Percentiles rank a stretch among this genome's conserved stretches.
These are phyloP conservation scores for Kwoniella mangroviensis DNA, from an alignment of 768 basidiomycete genomes.

Conservation along the genomic window DNA sequence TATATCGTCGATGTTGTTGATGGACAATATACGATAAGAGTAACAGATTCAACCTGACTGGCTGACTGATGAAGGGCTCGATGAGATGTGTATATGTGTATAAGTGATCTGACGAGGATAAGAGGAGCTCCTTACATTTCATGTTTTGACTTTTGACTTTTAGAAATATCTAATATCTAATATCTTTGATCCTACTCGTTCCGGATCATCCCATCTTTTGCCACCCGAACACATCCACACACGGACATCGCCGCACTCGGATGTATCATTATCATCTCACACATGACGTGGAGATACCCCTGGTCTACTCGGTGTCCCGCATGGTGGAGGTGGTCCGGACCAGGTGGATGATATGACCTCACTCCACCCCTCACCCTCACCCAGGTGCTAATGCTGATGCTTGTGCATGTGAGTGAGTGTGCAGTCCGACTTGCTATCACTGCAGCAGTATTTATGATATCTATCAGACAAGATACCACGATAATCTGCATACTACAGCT, in stretches of 20 bases:
- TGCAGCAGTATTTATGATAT: background rate
- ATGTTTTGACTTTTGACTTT: constrained; percentile 1
- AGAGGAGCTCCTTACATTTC: background rate
- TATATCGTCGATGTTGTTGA: background rate
- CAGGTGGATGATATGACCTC: background rate
- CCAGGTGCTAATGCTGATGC: no score
- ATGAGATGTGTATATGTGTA: background rate
- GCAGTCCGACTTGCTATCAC: no score
- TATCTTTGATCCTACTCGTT: constrained; percentile 24
- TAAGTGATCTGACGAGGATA: background rate
- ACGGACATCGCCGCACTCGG: constrained; percentile 1
- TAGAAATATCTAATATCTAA: background rate
- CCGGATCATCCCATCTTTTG: constrained; percentile 1
- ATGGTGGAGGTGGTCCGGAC: constrained; percentile 3
- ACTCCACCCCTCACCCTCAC: background rate
- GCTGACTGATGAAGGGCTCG: background rate
- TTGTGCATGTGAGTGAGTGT: no score
- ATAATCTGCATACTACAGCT: background rate
- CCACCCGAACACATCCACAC: constrained; percentile 3
- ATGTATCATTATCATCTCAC: background rate
- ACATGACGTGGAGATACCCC: background rate
- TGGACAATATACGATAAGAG: background rate
- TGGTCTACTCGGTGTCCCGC: background rate
- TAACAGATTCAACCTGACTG: background rate
- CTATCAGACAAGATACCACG: background rate